Evolutionary conservation across 441 rosid genomes (phyloP).

Genomic region (Adansonia rubrostipa): DNA sequence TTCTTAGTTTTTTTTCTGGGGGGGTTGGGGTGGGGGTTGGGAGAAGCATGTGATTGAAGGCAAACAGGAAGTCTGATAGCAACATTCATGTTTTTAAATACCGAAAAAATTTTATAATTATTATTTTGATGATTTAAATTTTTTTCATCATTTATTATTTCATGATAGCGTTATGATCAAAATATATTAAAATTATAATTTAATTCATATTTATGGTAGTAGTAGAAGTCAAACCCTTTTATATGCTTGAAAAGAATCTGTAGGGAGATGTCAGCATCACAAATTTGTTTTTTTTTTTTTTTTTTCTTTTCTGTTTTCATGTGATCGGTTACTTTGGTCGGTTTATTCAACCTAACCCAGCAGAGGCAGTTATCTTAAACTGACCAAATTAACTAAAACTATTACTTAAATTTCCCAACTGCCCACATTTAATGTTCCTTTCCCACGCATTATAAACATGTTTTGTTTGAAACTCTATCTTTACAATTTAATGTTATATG

Average conservation of each 20-base stretch:
- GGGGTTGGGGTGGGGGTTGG: not conserved
- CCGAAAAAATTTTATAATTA: no score
- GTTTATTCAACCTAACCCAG: not conserved
- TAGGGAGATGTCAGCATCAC: not conserved
- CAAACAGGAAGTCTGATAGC: no score
- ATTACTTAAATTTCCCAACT: not conserved
- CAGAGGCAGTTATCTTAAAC: not conserved
- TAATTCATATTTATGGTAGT: not conserved
- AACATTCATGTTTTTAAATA: no score
- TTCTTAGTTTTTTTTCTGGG: not conserved
- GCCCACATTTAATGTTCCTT: not conserved
- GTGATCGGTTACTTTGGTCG: not conserved
- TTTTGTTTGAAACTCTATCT: no score
- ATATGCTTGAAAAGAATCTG: not conserved
- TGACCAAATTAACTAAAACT: no score
- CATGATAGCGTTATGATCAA: no score
- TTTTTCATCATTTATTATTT: no score
- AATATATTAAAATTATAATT: not conserved
- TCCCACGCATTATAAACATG: no score
- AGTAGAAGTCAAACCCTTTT: not conserved
- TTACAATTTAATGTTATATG: no score
- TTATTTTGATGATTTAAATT: no score
- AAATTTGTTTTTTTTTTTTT: not conserved
- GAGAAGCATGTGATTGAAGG: slow-evolving; percentile 1
- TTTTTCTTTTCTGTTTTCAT: not conserved